These are phyloP conservation scores for Salvia hispanica DNA, from an alignment of 257 asterid species.

Conservation along the genomic window DNA sequence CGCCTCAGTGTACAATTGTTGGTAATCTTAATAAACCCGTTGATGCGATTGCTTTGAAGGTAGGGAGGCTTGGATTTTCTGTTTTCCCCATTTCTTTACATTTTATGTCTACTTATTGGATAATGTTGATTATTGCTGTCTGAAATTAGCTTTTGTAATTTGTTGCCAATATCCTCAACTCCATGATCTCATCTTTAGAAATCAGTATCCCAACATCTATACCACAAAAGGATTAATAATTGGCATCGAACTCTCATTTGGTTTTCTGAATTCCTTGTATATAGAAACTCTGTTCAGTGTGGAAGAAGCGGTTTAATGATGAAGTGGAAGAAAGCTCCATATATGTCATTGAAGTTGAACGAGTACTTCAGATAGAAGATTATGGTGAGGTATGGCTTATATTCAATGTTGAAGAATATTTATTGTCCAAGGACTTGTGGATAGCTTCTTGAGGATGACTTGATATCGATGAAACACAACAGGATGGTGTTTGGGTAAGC, in stretches of 20 bases:
- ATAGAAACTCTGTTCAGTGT: slow-evolving; percentile 62
- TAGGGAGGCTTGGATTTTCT: slow-evolving; percentile 27
- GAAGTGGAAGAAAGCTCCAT: slow-evolving; percentile 70
- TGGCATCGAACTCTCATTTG: slow-evolving; percentile 32
- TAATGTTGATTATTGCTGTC: background rate
- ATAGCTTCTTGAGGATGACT: slow-evolving; percentile 25
- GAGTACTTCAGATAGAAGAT: slow-evolving; percentile 81
- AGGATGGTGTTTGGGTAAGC: slow-evolving; percentile 82
- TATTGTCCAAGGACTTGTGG: slow-evolving; percentile 7
- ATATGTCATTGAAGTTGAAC: slow-evolving; percentile 65
- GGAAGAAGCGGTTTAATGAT: slow-evolving; percentile 69
- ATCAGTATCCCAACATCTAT: background rate
- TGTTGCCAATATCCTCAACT: slow-evolving; percentile 2
- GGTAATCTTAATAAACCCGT: slow-evolving; percentile 69
- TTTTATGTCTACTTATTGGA: background rate
- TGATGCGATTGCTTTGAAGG: slow-evolving; percentile 59
- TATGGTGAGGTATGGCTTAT: slow-evolving; percentile 75
- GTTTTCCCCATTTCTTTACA: slow-evolving; percentile 12
- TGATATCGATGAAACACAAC: slow-evolving; percentile 28
- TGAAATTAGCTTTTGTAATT: background rate
- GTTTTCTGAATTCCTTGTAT: slow-evolving; percentile 30
- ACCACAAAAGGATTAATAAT: background rate
- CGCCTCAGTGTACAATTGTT: slow-evolving; percentile 78
- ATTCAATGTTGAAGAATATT: slow-evolving; percentile 15
- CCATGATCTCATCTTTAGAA: background rate